Conservation (phyloP, 371 early-diverging fungal species). For the Umbelopsis sp. region DNA sequence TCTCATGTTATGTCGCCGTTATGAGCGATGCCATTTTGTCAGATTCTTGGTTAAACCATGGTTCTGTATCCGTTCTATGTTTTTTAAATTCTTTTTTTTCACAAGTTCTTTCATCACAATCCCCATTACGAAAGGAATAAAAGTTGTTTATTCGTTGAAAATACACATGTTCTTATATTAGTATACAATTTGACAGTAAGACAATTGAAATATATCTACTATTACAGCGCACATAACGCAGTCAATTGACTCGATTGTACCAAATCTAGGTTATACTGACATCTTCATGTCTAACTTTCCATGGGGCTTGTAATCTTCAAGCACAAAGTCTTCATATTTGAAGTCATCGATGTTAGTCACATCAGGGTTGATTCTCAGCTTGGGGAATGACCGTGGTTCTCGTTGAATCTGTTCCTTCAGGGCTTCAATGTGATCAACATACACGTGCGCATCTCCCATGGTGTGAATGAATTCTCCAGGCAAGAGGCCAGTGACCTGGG, state of each 20-base stretch:
- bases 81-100: no score
- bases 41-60: no score
- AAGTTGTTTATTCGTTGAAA: no score
- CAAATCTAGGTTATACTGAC: slow-evolving; percentile 69
- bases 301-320: slow-evolving; percentile 91
- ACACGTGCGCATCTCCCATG: slow-evolving; percentile 98
- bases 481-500: slow-evolving; percentile 85
- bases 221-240: background rate
- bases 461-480: slow-evolving; percentile 95
- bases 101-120: no score
- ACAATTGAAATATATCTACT: background rate
- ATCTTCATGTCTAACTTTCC: slow-evolving; percentile 95
- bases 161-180: background rate
- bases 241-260: background rate
- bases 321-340: slow-evolving; percentile 79
- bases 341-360: slow-evolving; percentile 85
- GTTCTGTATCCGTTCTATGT: no score
- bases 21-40: background rate
- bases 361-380: slow-evolving; percentile 67
- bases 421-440: slow-evolving; percentile 92
- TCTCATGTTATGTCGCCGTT: background rate
- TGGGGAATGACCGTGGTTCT: slow-evolving; percentile 90
- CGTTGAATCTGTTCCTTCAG: slow-evolving; percentile 85
- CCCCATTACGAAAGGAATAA: no score
- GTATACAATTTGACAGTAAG: background rate